A percentile compares a stretch with the other conserved stretches of the same genome.
Conservation (phyloP, 116 monocot genomes). For the Zostera marina region DNA sequence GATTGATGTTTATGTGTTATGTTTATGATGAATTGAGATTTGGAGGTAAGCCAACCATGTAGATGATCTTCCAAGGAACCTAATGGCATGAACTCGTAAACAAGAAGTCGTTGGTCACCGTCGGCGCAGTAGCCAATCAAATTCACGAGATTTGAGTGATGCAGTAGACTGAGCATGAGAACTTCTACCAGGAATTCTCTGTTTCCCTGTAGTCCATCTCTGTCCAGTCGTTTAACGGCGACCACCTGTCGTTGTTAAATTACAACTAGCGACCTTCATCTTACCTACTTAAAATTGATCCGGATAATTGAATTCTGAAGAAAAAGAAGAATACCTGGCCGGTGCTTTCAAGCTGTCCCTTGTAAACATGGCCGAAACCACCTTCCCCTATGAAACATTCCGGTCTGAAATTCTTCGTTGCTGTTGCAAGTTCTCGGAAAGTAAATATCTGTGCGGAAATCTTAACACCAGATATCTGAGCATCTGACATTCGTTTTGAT, state of each 20-base stretch:
- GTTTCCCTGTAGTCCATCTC: conserved; percentile 69
- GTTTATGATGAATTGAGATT: too few relatives aligned
- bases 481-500: not conserved
- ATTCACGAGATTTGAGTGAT: conserved; percentile 65
- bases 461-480: conserved; percentile 8
- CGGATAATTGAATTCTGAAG: too few relatives aligned
- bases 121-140: conserved; percentile 80
- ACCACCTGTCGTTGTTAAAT: conserved; percentile 24
- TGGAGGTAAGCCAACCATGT: conserved; percentile 14
- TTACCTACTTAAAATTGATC: too few relatives aligned
- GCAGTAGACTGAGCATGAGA: conserved; percentile 66
- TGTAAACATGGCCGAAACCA: conserved; percentile 65
- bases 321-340: conserved; percentile 26
- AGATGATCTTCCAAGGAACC: conserved; percentile 72
- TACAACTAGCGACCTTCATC: too few relatives aligned
- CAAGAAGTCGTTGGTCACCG: conserved; percentile 66
- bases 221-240: conserved; percentile 61
- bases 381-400: conserved; percentile 65
- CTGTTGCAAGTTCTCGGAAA: conserved; percentile 39
- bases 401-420: conserved; percentile 49
- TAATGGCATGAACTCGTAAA: conserved; percentile 61
- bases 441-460: conserved; percentile 33
- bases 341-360: conserved; percentile 41
- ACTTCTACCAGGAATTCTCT: conserved; percentile 82
- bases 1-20: too few relatives aligned